These are phyloP conservation scores for Diplotaxis tenuifolia DNA, from an alignment of 345 rosid genomes.

Conservation along the genomic window DNA sequence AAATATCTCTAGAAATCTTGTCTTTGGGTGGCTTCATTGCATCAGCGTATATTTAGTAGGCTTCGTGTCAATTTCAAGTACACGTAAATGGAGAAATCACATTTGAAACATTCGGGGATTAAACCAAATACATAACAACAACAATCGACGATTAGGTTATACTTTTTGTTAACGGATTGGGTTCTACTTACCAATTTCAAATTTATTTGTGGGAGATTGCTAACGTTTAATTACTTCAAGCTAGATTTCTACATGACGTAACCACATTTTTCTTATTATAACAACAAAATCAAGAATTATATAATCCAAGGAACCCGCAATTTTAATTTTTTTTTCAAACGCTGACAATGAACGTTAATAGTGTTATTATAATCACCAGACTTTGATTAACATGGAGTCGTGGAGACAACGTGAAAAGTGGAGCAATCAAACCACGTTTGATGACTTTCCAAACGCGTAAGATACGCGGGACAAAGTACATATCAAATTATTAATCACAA, in stretches of 20 bases:
- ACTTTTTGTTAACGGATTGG: too few relatives aligned
- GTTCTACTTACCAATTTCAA: too few relatives aligned
- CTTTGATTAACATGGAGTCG: background rate
- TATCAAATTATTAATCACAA: slow-evolving; percentile 4
- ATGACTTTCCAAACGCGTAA: slow-evolving; percentile 25
- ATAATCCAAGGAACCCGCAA: background rate
- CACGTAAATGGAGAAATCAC: too few relatives aligned
- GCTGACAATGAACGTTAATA: background rate
- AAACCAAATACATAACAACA: too few relatives aligned
- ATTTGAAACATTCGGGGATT: too few relatives aligned
- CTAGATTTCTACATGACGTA: too few relatives aligned
- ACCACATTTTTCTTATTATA: too few relatives aligned
- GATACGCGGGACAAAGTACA: slow-evolving; percentile 19
- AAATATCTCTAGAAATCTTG: background rate
- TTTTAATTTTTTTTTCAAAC: background rate
- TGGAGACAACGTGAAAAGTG: slow-evolving; percentile 13
- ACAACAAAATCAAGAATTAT: background rate
- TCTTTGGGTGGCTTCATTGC: background rate
- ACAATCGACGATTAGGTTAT: too few relatives aligned
- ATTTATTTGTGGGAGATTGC: too few relatives aligned
- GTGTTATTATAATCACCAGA: background rate
- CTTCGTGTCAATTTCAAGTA: background rate
- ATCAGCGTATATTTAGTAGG: slow-evolving; percentile 5
- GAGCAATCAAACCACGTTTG: slow-evolving; percentile 22
- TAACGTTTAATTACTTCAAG: too few relatives aligned